Conservation (phyloP, 2,329 filamentous ascomycete genomes). For the Ploettnerulaceae sp. region DNA sequence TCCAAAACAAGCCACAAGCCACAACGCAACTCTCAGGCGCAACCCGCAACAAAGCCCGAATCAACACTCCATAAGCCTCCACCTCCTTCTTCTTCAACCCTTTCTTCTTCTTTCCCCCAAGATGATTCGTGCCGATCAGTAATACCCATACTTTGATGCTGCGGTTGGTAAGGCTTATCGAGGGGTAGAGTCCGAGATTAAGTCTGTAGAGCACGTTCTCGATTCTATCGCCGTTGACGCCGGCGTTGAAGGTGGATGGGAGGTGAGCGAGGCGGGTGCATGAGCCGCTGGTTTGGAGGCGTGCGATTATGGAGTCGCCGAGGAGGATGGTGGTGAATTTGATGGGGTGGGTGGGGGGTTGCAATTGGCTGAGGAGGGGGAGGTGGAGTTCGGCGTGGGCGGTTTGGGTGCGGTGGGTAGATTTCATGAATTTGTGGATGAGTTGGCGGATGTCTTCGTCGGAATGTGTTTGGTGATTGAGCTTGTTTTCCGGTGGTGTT, state of each 20-base stretch:
- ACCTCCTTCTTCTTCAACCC: not conserved
- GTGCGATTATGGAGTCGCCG: conserved; percentile 15
- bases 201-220: conserved; percentile 14
- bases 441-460: not conserved
- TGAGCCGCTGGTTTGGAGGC: conserved; percentile 10
- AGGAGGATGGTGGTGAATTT: conserved; percentile 9
- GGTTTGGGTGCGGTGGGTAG: conserved; percentile 6
- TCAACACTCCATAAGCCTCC: conserved; percentile 7
- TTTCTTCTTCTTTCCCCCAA: conserved; percentile 11
- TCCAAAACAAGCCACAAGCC: conserved; percentile 10
- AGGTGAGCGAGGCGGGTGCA: conserved; percentile 2
- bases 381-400: conserved; percentile 6
- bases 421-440: conserved; percentile 1
- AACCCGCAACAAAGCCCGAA: conserved; percentile 8
- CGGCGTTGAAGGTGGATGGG: conserved; percentile 14
- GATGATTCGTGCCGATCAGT: conserved; percentile 14
- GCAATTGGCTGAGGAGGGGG: not conserved
- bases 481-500: too few relatives aligned
- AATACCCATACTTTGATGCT: conserved; percentile 7
- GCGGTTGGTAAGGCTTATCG: too few relatives aligned
- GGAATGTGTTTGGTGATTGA: too few relatives aligned
- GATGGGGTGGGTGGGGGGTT: too few relatives aligned
- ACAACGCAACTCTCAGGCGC: conserved; percentile 5
- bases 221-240: conserved; percentile 16
- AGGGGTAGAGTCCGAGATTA: conserved; percentile 1